Evolutionary conservation across 352 stramenopile genomes (phyloP).

Genomic region (Globisporangium canariense): DNA sequence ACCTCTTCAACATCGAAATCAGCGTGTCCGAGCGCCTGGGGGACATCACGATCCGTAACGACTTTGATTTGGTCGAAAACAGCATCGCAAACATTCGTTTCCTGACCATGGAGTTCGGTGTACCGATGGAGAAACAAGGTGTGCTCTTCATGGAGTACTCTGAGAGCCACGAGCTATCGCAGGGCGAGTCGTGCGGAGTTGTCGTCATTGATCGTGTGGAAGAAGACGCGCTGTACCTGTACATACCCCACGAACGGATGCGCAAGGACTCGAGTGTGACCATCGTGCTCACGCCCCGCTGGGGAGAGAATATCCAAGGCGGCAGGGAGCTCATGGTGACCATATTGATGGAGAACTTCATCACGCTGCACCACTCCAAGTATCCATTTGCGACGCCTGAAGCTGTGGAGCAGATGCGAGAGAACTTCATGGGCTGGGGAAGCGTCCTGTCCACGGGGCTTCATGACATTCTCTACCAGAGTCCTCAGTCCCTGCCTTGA

Average conservation of each 20-base stretch:
- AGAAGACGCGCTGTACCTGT: not conserved
- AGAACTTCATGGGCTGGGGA: conserved; percentile 15
- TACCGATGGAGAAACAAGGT: conserved; percentile 6
- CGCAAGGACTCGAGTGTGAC: not conserved
- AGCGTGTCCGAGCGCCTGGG: conserved; percentile 9
- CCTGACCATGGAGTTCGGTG: conserved; percentile 30
- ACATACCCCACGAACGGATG: not conserved
- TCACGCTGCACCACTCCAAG: conserved; percentile 21
- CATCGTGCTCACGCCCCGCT: conserved; percentile 24
- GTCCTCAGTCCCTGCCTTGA: not conserved
- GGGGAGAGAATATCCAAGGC: conserved; percentile 14
- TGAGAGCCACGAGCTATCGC: not conserved
- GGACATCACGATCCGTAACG: not conserved
- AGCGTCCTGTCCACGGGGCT: conserved; percentile 23
- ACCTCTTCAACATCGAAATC: not conserved
- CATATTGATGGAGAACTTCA: conserved; percentile 22
- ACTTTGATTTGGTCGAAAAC: conserved; percentile 16
- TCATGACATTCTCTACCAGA: conserved; percentile 13
- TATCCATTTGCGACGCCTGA: conserved; percentile 19
- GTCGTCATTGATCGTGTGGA: not conserved
- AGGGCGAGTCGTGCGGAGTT: not conserved
- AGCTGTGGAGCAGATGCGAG: conserved; percentile 21
- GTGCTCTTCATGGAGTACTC: not conserved
- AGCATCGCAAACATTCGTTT: conserved; percentile 36
- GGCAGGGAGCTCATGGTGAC: conserved; percentile 22